A percentile compares a stretch with the other conserved stretches of the same genome.
phyloP scores from a whole-genome alignment of 1,284 basidiomycete genomes.

The Ustilago shanxiensis region DNA sequence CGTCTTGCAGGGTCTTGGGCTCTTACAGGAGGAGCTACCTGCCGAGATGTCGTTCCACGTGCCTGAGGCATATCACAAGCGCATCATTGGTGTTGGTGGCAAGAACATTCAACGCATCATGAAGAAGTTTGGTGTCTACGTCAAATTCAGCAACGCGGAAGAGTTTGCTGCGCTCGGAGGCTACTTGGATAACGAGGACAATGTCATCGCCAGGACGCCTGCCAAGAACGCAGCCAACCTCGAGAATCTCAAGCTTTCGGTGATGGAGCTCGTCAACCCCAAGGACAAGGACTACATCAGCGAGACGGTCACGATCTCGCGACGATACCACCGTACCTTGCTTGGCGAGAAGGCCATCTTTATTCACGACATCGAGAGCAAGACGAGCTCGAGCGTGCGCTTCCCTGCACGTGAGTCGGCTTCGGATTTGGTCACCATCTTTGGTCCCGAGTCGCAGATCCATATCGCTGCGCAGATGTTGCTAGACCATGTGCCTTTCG shows the following conservation, averaged over 20 bases:
- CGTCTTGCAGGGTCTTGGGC: constrained; percentile 86
- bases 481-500: constrained; percentile 93
- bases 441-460: constrained; percentile 95
- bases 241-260: constrained; percentile 93
- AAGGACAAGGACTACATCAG: constrained; percentile 98
- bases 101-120: constrained; percentile 99
- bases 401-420: constrained; percentile 97
- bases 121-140: constrained; percentile 99
- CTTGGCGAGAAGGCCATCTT: constrained; percentile 97
- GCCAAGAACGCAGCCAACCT: constrained; percentile 97
- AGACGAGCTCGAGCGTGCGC: constrained; percentile 92
- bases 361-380: constrained; percentile 94
- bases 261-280: constrained; percentile 96
- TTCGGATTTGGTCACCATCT: constrained; percentile 89
- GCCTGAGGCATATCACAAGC: constrained; percentile 97
- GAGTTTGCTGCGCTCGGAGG: constrained; percentile 95
- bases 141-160: constrained; percentile 98
- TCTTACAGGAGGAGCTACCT: constrained; percentile 95
- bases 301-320: constrained; percentile 90
- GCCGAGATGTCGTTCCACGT: constrained; percentile 99
- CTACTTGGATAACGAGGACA: constrained; percentile 97
- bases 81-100: constrained; percentile 98
- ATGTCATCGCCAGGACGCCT: constrained; percentile 95
- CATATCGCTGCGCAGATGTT: constrained; percentile 97
- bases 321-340: constrained; percentile 92